Percentiles rank a stretch among this genome's conserved stretches.
phyloP scores from a whole-genome alignment of 2,329 filamentous ascomycete genomes.

The Sporothrix protearum region DNA sequence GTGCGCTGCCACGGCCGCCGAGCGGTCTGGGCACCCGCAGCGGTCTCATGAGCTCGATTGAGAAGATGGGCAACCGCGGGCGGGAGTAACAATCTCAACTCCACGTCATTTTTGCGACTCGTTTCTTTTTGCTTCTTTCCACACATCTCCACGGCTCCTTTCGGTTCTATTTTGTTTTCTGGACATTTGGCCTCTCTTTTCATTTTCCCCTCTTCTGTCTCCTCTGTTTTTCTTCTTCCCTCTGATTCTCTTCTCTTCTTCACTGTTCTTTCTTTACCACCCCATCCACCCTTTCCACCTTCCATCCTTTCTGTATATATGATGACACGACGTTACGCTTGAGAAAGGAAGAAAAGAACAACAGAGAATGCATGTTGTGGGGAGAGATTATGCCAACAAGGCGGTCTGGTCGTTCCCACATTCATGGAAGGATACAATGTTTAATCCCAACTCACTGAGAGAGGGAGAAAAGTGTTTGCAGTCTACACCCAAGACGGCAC shows the following conservation, averaged over 20 bases:
- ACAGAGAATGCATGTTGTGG: not conserved
- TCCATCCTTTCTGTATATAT: slow-evolving; percentile 17
- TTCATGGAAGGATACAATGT: slow-evolving; percentile 6
- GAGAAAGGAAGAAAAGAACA: not conserved
- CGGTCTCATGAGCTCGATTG: slow-evolving; percentile 79
- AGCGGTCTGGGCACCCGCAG: slow-evolving; percentile 53
- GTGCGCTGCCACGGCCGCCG: slow-evolving; percentile 48
- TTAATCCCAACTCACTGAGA: slow-evolving; percentile 17
- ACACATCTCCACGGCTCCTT: not conserved
- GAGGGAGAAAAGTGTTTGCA: not conserved
- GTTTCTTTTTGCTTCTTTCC: not conserved
- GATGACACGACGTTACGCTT: slow-evolving; percentile 25
- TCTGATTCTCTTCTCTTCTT: not conserved
- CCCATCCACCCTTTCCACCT: not conserved
- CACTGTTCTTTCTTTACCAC: not conserved
- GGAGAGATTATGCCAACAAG: not conserved
- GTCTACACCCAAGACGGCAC: not conserved
- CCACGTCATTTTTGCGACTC: not conserved
- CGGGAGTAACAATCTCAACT: slow-evolving; percentile 34
- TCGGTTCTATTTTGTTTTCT: slow-evolving; percentile 2
- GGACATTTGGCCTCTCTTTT: not conserved
- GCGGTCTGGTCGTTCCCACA: not conserved
- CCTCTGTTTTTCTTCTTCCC: not conserved
- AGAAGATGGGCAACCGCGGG: slow-evolving; percentile 71
- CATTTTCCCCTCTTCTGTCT: not conserved